phyloP scores from a whole-genome alignment of 345 rosid genomes.

The Eucalyptus cladocalyx region DNA sequence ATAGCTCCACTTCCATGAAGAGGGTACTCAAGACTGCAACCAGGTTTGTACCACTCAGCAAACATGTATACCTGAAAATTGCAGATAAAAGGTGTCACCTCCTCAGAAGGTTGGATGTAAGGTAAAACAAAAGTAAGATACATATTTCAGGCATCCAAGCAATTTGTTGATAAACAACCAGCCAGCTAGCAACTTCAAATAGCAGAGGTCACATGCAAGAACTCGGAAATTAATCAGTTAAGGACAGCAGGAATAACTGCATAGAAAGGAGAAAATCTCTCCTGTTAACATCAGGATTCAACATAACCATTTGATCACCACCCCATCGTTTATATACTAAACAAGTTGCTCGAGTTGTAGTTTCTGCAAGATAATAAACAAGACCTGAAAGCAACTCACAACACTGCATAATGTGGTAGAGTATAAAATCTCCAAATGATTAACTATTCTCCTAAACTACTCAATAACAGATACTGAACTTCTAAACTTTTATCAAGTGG shows the following conservation, averaged over 20 bases:
- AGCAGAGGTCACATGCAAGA: neutral
- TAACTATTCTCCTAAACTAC: neutral
- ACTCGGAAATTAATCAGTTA: neutral
- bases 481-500: neutral
- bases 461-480: neutral
- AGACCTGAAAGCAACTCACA: neutral
- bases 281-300: neutral
- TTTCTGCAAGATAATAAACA: neutral
- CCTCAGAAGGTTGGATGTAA: neutral
- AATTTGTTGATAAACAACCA: neutral
- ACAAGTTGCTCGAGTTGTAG: neutral
- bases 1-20: conserved; percentile 74
- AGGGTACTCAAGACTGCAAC: conserved; percentile 78
- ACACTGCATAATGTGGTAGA: neutral
- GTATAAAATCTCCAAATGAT: neutral
- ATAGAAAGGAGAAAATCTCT: neutral
- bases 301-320: neutral
- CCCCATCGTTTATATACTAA: neutral
- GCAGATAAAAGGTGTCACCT: neutral
- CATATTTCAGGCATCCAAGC: neutral
- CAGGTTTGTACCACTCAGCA: conserved; percentile 94
- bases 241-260: neutral
- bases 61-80: conserved; percentile 81
- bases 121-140: neutral
- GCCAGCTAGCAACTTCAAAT: neutral